Percentiles rank a stretch among this genome's conserved stretches.
Conservation (phyloP, 345 rosid species). For the Kandelia obovata region DNA sequence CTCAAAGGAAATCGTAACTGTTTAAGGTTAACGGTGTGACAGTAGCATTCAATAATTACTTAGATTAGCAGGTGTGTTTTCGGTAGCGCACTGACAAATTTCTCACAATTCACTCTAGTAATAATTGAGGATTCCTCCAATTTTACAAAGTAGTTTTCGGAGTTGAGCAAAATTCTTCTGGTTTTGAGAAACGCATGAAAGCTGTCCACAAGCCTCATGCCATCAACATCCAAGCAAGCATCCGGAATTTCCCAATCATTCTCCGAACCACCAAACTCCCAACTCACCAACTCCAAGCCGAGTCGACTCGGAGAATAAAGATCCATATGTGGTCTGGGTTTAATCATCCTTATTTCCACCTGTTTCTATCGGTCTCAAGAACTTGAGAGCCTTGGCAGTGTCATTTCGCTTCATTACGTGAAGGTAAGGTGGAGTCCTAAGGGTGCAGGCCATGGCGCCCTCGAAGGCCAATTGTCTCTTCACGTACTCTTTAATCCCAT, state of each 20-base stretch:
- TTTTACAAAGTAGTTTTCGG: conserved; percentile 37
- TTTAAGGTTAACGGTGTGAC: too few species aligned
- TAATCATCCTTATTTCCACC: conserved; percentile 14
- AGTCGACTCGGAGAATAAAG: conserved; percentile 13
- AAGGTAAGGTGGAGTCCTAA: too few species aligned
- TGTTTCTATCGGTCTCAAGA: conserved; percentile 51
- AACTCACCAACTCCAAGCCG: conserved; percentile 30
- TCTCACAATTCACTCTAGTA: too few species aligned
- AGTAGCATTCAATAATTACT: too few species aligned
- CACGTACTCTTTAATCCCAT: too few species aligned
- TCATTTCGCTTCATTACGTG: conserved; percentile 71
- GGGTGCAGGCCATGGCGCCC: too few species aligned
- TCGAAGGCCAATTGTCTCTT: too few species aligned
- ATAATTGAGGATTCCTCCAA: too few species aligned
- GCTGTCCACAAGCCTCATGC: conserved; percentile 68
- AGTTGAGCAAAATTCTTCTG: conserved; percentile 58
- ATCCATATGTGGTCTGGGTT: conserved; percentile 7
- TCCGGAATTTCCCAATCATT: conserved; percentile 81
- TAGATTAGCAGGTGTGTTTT: too few species aligned
- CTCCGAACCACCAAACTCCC: conserved; percentile 31
- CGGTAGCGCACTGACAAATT: too few species aligned
- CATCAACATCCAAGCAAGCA: conserved; percentile 82
- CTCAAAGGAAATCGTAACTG: too few species aligned
- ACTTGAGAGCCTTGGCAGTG: conserved; percentile 69
- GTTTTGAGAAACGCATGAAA: conserved; percentile 59